Evolutionary conservation across 495 filamentous ascomycete species (phyloP).

Genomic region (Xylaria castorea): DNA sequence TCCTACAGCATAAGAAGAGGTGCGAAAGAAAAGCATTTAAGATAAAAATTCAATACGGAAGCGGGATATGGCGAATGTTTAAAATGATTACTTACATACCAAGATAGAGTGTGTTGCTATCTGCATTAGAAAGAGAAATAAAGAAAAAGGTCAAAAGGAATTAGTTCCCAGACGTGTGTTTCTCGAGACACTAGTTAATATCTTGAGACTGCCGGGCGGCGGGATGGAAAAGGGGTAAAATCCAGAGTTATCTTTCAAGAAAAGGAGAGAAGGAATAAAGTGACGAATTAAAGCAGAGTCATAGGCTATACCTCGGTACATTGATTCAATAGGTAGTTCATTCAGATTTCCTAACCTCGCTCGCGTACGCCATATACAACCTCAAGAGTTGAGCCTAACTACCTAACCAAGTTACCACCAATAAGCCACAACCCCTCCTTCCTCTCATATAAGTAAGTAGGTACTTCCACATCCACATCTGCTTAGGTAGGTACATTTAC

Average conservation of each 20-base stretch:
- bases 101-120: neutral
- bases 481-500: neutral
- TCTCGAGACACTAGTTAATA: neutral
- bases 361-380: conserved; percentile 7
- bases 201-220: neutral
- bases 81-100: neutral
- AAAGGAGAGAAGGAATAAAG: neutral
- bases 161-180: neutral
- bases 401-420: neutral
- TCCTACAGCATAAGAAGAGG: neutral
- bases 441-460: neutral
- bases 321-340: neutral
- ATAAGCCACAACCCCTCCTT: neutral
- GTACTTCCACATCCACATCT: neutral
- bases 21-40: neutral
- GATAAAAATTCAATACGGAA: neutral
- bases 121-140: neutral
- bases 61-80: neutral
- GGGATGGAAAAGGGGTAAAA: neutral
- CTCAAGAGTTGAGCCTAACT: neutral
- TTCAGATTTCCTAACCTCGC: neutral
- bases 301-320: neutral
- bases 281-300: neutral
- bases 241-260: neutral
- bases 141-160: neutral